Conservation (phyloP, 2,329 filamentous ascomycete species). For the Xylariaceae sp. region DNA sequence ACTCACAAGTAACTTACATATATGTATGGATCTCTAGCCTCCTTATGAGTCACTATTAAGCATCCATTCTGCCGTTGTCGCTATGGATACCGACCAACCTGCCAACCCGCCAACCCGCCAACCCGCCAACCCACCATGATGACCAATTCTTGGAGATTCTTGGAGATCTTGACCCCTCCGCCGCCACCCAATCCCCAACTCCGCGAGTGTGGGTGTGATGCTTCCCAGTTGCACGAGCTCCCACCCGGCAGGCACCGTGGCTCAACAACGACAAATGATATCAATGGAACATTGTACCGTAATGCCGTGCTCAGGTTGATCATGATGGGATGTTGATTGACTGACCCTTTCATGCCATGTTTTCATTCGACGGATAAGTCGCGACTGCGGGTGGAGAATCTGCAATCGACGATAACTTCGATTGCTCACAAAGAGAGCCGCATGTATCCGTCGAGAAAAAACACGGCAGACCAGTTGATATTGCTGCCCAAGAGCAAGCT, state of each 20-base stretch:
- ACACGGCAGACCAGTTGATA: background rate
- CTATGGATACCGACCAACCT: constrained; percentile 1
- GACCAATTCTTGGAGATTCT: background rate
- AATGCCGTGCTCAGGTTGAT: background rate
- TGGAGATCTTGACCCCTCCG: background rate
- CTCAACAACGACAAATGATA: background rate
- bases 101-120: background rate
- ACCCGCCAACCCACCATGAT: background rate
- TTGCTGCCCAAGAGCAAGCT: background rate
- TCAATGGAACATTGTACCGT: background rate
- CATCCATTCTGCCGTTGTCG: no score
- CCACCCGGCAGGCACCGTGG: background rate
- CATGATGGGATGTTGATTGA: background rate
- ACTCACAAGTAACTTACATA: no score
- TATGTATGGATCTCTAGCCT: background rate
- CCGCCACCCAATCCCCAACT: background rate
- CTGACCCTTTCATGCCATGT: background rate
- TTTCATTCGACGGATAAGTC: background rate
- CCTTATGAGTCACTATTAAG: constrained; percentile 2
- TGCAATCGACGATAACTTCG: background rate
- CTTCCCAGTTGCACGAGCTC: background rate
- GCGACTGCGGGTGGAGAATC: background rate
- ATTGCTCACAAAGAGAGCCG: background rate
- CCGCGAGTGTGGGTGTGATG: background rate
- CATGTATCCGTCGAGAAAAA: background rate